These are phyloP conservation scores for Nemania serpens DNA, from an alignment of 2,329 filamentous ascomycete species.

Conservation along the genomic window DNA sequence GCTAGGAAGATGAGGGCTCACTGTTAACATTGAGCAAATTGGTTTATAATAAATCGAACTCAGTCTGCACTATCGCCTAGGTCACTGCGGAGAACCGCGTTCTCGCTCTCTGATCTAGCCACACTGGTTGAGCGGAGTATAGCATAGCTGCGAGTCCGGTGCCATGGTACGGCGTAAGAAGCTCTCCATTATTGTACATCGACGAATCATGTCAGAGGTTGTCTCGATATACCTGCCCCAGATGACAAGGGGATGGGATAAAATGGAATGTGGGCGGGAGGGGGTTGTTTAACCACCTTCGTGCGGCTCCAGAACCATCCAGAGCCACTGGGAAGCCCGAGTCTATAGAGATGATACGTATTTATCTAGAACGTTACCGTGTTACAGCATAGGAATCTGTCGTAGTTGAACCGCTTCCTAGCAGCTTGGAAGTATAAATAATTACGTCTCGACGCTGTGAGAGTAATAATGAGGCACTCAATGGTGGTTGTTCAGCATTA, in stretches of 20 bases:
- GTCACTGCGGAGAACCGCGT: not conserved
- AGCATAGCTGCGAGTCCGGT: constrained; percentile 3
- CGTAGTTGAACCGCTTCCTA: not conserved
- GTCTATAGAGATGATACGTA: not conserved
- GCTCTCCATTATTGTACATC: not conserved
- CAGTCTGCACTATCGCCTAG: not conserved
- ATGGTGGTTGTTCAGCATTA: not conserved
- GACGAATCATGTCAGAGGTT: constrained; percentile 13
- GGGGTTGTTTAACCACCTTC: constrained; percentile 5
- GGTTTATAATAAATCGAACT: not conserved
- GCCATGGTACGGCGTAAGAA: constrained; percentile 7
- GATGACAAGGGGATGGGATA: constrained; percentile 27
- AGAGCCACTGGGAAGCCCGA: not conserved
- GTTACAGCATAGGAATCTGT: not conserved
- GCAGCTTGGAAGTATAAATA: not conserved
- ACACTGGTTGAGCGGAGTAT: constrained; percentile 11
- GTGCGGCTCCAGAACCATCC: not conserved
- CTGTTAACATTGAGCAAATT: not conserved
- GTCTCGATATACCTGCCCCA: not conserved
- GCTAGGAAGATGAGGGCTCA: not conserved
- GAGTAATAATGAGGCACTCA: not conserved
- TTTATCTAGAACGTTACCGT: not conserved
- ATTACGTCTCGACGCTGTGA: not conserved
- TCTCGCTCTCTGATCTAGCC: constrained; percentile 13
- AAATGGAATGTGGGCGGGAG: constrained; percentile 22